Evolutionary conservation across 805 yeast species (phyloP).

Genomic region (Metschnikowia continentalis): DNA sequence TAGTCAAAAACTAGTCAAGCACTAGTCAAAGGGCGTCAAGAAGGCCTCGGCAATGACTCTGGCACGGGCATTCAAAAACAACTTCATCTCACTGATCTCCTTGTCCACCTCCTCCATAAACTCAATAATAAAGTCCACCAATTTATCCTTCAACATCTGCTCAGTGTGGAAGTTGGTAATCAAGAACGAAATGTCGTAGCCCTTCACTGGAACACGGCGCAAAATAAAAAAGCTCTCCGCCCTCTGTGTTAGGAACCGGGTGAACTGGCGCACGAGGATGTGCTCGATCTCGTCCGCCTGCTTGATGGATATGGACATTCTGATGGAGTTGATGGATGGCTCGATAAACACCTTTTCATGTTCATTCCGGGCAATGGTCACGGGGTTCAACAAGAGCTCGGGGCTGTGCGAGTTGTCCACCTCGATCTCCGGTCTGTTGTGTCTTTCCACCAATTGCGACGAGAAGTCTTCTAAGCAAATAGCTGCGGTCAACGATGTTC

Average conservation of each 20-base stretch:
- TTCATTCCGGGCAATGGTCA: conserved; percentile 88
- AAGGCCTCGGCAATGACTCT: conserved; percentile 97
- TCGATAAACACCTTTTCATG: conserved; percentile 90
- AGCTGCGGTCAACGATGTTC: conserved; percentile 90
- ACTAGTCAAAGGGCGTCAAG: conserved; percentile 77
- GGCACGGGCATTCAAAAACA: conserved; percentile 94
- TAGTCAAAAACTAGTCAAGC: too few species aligned
- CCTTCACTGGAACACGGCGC: conserved; percentile 85
- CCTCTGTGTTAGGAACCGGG: conserved; percentile 88
- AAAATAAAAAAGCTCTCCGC: conserved; percentile 92
- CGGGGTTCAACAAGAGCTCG: conserved; percentile 82
- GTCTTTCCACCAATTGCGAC: conserved; percentile 94
- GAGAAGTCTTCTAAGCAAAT: conserved; percentile 89
- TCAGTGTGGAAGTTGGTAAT: conserved; percentile 94
- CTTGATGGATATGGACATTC: conserved; percentile 88
- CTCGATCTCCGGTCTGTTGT: conserved; percentile 95
- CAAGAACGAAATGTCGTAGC: conserved; percentile 89
- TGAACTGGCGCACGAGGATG: conserved; percentile 89
- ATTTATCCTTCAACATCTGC: conserved; percentile 89
- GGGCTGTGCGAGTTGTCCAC: conserved; percentile 66
- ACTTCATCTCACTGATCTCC: conserved; percentile 97
- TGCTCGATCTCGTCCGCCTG: conserved; percentile 97
- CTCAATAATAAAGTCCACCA: conserved; percentile 94
- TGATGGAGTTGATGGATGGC: conserved; percentile 86
- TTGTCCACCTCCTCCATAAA: conserved; percentile 99